These are phyloP conservation scores for Mycena polygramma DNA, from an alignment of 768 basidiomycete species.

Conservation along the genomic window DNA sequence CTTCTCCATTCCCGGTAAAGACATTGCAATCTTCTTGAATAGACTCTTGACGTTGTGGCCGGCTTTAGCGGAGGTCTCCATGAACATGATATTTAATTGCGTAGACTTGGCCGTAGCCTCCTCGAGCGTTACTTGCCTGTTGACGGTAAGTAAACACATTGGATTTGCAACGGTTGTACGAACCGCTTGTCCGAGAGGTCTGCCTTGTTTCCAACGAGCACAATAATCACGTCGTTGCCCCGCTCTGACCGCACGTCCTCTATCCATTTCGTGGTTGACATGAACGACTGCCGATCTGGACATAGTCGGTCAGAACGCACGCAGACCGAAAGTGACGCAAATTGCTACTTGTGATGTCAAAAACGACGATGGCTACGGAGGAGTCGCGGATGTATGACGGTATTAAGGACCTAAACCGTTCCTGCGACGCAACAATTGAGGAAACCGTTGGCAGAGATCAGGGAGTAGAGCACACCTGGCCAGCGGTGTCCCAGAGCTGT, in stretches of 20 bases:
- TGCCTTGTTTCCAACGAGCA: slow-evolving; percentile 98
- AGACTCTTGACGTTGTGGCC: slow-evolving; percentile 99
- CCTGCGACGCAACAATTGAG: slow-evolving; percentile 59
- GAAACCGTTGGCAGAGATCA: not conserved
- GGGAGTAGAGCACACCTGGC: slow-evolving; percentile 68
- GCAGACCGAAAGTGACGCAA: slow-evolving; percentile 7
- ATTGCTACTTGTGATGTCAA: slow-evolving; percentile 95
- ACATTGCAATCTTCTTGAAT: slow-evolving; percentile 99
- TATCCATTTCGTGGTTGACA: slow-evolving; percentile 99
- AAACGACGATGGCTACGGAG: slow-evolving; percentile 98
- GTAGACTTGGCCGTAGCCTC: slow-evolving; percentile 94
- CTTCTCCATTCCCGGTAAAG: slow-evolving; percentile 95
- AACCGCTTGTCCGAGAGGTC: slow-evolving; percentile 99
- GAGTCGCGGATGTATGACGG: slow-evolving; percentile 99
- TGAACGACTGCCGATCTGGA: slow-evolving; percentile 95
- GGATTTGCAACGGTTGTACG: slow-evolving; percentile 43
- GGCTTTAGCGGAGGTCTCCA: slow-evolving; percentile 99
- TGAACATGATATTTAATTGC: slow-evolving; percentile 95
- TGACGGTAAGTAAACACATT: slow-evolving; percentile 26
- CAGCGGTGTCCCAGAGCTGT: slow-evolving; percentile 99
- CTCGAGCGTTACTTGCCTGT: slow-evolving; percentile 98
- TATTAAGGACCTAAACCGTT: slow-evolving; percentile 97
- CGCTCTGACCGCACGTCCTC: slow-evolving; percentile 98
- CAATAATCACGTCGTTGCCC: slow-evolving; percentile 98
- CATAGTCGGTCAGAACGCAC: slow-evolving; percentile 20